Conservation (phyloP, 1,139 yeast genomes). For the Yamadazyma sp. region DNA sequence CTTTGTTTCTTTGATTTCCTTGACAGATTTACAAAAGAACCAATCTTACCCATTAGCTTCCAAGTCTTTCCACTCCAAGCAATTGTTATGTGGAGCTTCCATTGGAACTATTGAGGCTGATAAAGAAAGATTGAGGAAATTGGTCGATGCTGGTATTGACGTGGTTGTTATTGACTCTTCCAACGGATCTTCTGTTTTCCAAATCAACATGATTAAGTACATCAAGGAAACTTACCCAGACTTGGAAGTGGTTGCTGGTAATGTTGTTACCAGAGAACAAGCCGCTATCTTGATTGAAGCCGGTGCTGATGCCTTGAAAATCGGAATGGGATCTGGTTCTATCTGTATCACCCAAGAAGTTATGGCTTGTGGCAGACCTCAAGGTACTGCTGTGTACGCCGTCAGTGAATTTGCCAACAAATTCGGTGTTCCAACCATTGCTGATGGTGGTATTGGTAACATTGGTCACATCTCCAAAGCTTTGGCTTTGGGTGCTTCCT, state of each 20-base stretch:
- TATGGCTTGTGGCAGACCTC: constrained; percentile 99
- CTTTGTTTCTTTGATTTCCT: constrained; percentile 83
- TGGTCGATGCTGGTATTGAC: constrained; percentile 96
- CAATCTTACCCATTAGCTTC: constrained; percentile 93
- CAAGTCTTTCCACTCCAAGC: constrained; percentile 89
- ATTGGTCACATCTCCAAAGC: constrained; percentile 99
- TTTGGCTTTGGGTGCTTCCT: constrained; percentile 92
- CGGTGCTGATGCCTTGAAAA: constrained; percentile 97
- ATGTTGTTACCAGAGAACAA: constrained; percentile 98
- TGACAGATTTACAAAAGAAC: constrained; percentile 97
- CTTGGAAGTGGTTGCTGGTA: constrained; percentile 92
- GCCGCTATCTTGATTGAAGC: constrained; percentile 94
- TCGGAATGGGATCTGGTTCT: constrained; percentile 99
- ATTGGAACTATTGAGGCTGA: constrained; percentile 93
- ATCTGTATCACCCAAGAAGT: constrained; percentile 99
- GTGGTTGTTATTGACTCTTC: constrained; percentile 95
- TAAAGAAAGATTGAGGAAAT: constrained; percentile 75
- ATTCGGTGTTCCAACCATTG: constrained; percentile 95
- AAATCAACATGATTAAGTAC: constrained; percentile 89
- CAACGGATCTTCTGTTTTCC: constrained; percentile 96
- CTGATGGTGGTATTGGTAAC: constrained; percentile 99
- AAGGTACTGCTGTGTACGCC: constrained; percentile 93
- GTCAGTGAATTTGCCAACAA: constrained; percentile 85
- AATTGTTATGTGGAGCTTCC: constrained; percentile 97
- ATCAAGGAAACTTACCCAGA: constrained; percentile 78